Evolutionary conservation across 2,329 filamentous ascomycete genomes (phyloP).

Genomic region (Curvularia eragrostidis): DNA sequence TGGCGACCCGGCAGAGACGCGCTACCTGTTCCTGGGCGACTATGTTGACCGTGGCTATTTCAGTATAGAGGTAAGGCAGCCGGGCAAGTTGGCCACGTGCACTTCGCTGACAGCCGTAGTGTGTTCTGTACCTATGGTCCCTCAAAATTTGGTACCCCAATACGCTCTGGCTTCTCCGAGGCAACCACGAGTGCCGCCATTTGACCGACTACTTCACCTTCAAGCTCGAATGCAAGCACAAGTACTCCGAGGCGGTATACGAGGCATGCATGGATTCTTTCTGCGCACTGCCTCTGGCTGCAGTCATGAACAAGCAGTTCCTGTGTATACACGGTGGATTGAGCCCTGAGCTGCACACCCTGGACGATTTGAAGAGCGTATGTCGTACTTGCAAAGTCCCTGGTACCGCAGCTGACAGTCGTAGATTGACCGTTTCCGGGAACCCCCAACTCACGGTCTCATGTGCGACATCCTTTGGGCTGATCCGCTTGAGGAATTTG

Average conservation of each 20-base stretch:
- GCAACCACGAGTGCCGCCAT: conserved; percentile 98
- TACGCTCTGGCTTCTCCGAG: conserved; percentile 93
- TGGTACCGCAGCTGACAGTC: conserved; percentile 27
- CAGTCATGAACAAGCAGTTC: conserved; percentile 99
- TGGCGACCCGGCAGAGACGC: conserved; percentile 92
- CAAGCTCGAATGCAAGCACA: conserved; percentile 99
- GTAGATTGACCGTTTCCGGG: conserved; percentile 95
- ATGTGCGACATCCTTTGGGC: conserved; percentile 99
- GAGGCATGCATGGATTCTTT: conserved; percentile 99
- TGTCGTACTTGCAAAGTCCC: conserved; percentile 38
- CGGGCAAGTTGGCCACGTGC: not conserved
- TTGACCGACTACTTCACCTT: conserved; percentile 99
- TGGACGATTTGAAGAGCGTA: conserved; percentile 91
- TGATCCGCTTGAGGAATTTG: conserved; percentile 96
- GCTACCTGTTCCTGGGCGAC: conserved; percentile 96
- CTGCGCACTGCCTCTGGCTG: conserved; percentile 89
- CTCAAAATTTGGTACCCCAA: conserved; percentile 99
- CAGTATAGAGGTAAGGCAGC: conserved; percentile 77
- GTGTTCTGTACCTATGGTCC: conserved; percentile 95
- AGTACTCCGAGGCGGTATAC: conserved; percentile 95
- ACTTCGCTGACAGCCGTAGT: conserved; percentile 59
- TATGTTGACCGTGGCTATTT: conserved; percentile 99
- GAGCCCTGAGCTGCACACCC: conserved; percentile 92
- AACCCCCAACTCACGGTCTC: conserved; percentile 93
- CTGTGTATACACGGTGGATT: conserved; percentile 96